Base-by-base conservation (phyloP, 805 yeast genomes). In the Torulaspora indica region DNA sequence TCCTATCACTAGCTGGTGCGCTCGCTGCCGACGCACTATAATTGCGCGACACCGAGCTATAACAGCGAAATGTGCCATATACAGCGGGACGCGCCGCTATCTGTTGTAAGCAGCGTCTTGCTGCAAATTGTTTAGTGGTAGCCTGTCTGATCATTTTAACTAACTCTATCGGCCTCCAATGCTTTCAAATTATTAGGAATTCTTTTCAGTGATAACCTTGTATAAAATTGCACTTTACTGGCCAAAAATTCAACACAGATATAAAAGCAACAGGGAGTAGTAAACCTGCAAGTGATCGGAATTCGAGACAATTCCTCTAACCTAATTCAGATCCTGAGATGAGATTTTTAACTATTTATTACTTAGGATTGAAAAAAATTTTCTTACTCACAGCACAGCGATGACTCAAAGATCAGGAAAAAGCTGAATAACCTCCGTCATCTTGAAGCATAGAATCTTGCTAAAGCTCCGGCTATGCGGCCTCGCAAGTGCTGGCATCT, bases 61-160 rank as follows among this genome's bases (percentile, higher is more conserved):
- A 35, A 30, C 38, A 42, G 29, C 46, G 49, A 14, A 45, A 37
- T 15, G 48, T 18, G 18, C 43, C 34, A 22, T 25, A 30, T n/a
- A 33, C 35, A 9, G 37, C 36, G 6, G 47, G 24, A 20, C 35
- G 40, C 15, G 40, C 27, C 20, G 47, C 43, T 29, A 46, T 32
- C 20, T 44, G 47, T 38, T 42, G 44, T 28, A 47, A 38, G 35
- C 53, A 46, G 40, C 51, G 51, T 40, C 43, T 50, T 33, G 50
- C 40, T 33, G 51, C 51, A 39, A 47, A 43, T 28, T 48, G 47
- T 38, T 47, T 56, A 22, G 42, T 34, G 10, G 56, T 46, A 29
- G 54, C 43, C 37, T 52, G 57, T 52, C 59, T 57, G 45, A 57
- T 51, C 60, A 56, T 49, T 15, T 15, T 38, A 23, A 31, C 15